Base-by-base conservation (phyloP, 106 monocot species). In the Iris macrosiphon region DNA sequence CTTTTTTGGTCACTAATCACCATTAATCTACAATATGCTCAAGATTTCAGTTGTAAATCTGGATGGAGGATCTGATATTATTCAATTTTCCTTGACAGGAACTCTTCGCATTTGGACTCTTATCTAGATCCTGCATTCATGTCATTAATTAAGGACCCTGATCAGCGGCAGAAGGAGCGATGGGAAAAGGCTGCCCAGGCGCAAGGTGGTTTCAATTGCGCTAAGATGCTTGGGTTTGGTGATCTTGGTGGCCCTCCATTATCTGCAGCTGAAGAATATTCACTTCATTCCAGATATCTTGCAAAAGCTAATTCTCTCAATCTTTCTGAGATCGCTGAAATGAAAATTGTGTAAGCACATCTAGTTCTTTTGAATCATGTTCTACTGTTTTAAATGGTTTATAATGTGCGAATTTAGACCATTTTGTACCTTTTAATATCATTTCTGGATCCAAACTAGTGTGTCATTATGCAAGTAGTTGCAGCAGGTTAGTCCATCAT, bases 261-360 rank as follows among this genome's bases (percentile, higher is more conserved):
- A 56, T 73, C 87, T 63, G 80, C 83, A 65, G 83, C 98, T 39
- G 87, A 98, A 65, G 98, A 98, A 47, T 98, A 87, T 67, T 91
- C 91, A 52, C 98, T 98, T 71, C 98, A 98, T 78, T 68, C 98
- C 44, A 75, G 98, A 91, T 91, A 98, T 65, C 78, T 91, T 61
- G 72, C 98, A 41, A 98, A 91, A 70, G 98, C 98, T 16, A 98
- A 91, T 72, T 98, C 98, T 57, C 66, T 98, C 8, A 91, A 78
- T 83, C 87, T 91, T 35, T 83, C 98, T 22, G 98, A 98, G 53
- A 87, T 98, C 62, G 86, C 87, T 61, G 98, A 98, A 73, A 98
- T 98, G 98, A 98, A 98, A 72, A 91, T 95, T 68, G 66, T 89
- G 94, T 95, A 77, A 79, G 89, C 60, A 45, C 51, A 4, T 73